A percentile compares a stretch with the other conserved stretches of the same genome.
These are phyloP conservation scores for Emmonsiellopsis sp. DNA, from an alignment of 2,329 filamentous ascomycete genomes.

Conservation along the genomic window DNA sequence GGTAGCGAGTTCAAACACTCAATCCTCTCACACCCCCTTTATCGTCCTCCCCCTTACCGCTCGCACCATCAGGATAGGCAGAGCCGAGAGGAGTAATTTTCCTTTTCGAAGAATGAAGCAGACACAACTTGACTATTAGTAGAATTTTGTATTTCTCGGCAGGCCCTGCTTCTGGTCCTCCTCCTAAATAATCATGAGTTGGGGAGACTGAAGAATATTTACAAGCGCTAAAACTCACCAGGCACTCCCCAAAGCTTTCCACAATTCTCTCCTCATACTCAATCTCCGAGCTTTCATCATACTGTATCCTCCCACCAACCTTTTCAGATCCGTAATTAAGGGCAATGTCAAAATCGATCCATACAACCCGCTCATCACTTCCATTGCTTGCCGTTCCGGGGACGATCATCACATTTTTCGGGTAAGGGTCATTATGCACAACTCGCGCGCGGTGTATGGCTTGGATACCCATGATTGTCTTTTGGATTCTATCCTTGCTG, in stretches of 20 bases:
- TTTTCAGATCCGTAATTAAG: not conserved
- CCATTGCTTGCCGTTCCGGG: constrained; percentile 4
- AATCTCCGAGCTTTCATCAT: not conserved
- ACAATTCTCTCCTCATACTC: not conserved
- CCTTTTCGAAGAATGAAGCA: too few species aligned
- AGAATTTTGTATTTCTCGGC: constrained; percentile 10
- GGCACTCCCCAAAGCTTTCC: constrained; percentile 3
- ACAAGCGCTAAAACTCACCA: constrained; percentile 2
- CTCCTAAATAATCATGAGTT: constrained; percentile 3
- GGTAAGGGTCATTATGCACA: constrained; percentile 6
- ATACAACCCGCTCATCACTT: constrained; percentile 7
- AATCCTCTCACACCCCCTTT: too few species aligned
- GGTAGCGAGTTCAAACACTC: too few species aligned
- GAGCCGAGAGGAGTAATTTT: too few species aligned
- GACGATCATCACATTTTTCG: constrained; percentile 6
- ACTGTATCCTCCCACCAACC: not conserved
- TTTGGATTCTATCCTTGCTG: constrained; percentile 2
- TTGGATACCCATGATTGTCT: constrained; percentile 2
- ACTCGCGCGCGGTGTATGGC: constrained; percentile 2
- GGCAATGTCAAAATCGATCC: constrained; percentile 8
- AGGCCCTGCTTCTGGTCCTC: constrained; percentile 8
- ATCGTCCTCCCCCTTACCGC: too few species aligned
- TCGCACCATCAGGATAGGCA: too few species aligned
- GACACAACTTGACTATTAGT: not conserved
- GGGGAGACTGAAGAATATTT: not conserved